These are phyloP conservation scores for Sclerotinia minor DNA, from an alignment of 2,329 filamentous ascomycete species.

Conservation along the genomic window DNA sequence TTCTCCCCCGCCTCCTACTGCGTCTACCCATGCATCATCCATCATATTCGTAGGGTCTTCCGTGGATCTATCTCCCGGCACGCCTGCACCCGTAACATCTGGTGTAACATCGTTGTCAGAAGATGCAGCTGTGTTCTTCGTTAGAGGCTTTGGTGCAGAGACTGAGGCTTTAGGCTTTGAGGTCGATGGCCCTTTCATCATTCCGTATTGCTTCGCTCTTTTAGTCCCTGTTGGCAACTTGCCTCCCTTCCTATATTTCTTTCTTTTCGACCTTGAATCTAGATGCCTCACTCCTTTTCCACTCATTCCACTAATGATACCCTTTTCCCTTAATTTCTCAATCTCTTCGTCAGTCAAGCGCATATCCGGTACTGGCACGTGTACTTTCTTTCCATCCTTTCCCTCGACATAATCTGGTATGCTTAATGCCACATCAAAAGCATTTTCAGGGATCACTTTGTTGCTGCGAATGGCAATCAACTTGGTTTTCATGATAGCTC, in stretches of 20 bases:
- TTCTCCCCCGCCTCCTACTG: neutral
- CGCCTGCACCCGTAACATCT: neutral
- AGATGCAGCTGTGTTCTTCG: neutral
- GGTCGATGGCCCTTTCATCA: conserved; percentile 22
- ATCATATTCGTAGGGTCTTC: conserved; percentile 11
- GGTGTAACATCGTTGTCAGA: neutral
- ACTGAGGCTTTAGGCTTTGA: conserved; percentile 9
- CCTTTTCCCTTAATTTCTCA: conserved; percentile 27
- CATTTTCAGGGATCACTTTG: conserved; percentile 51
- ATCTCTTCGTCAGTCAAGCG: conserved; percentile 35
- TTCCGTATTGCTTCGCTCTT: conserved; percentile 16
- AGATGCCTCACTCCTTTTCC: conserved; percentile 28
- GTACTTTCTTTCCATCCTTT: conserved; percentile 32
- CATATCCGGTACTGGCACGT: conserved; percentile 38
- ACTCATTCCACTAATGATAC: conserved; percentile 20
- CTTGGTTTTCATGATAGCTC: conserved; percentile 85
- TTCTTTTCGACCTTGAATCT: conserved; percentile 24
- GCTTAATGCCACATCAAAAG: conserved; percentile 48
- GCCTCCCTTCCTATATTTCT: conserved; percentile 23
- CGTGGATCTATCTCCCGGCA: conserved; percentile 12
- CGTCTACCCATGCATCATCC: neutral
- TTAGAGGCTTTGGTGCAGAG: neutral
- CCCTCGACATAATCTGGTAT: conserved; percentile 39
- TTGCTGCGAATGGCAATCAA: conserved; percentile 66
- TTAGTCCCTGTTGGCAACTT: conserved; percentile 10